These are phyloP conservation scores for Chlorella ohadii DNA, from an alignment of 139 green algal genomes.

Conservation along the genomic window DNA sequence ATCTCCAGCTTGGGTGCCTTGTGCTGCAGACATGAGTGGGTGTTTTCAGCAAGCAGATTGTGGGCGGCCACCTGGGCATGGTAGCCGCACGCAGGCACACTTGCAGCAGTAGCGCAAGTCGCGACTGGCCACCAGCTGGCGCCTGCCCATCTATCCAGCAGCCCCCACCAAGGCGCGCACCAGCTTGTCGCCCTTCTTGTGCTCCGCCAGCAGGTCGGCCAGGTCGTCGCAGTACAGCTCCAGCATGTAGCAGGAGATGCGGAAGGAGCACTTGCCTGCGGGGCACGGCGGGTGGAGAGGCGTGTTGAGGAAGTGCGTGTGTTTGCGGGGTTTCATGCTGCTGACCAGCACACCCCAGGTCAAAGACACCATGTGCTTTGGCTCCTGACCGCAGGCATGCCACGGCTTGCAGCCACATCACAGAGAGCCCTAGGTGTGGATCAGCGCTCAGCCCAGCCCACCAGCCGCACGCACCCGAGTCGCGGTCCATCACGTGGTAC, in stretches of 20 bases:
- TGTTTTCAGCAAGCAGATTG: too few relatives aligned
- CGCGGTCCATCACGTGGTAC: constrained; percentile 82
- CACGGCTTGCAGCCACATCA: neutral
- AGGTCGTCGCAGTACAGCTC: constrained; percentile 96
- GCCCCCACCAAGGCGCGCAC: neutral
- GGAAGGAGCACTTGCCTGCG: constrained; percentile 83
- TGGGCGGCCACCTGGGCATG: too few relatives aligned
- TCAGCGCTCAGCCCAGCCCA: neutral
- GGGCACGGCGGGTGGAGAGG: neutral
- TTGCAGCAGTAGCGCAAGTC: neutral
- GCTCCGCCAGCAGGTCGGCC: constrained; percentile 82
- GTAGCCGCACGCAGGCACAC: too few relatives aligned
- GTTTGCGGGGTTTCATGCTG: too few relatives aligned
- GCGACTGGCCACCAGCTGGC: neutral
- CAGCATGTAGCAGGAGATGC: constrained; percentile 92
- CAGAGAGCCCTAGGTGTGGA: neutral
- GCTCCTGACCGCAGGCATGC: too few relatives aligned
- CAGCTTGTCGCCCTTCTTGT: constrained; percentile 36
- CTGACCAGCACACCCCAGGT: too few relatives aligned
- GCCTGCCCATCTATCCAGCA: neutral
- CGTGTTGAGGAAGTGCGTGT: neutral
- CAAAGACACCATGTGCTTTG: too few relatives aligned
- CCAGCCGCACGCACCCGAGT: constrained; percentile 46
- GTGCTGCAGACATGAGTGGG: too few relatives aligned
- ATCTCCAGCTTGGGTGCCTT: constrained; percentile 91